Evolutionary conservation across 345 rosid species (phyloP), one percentile per base, ranked within the genome.

Genomic region (Dipteronia dyeriana): DNA sequence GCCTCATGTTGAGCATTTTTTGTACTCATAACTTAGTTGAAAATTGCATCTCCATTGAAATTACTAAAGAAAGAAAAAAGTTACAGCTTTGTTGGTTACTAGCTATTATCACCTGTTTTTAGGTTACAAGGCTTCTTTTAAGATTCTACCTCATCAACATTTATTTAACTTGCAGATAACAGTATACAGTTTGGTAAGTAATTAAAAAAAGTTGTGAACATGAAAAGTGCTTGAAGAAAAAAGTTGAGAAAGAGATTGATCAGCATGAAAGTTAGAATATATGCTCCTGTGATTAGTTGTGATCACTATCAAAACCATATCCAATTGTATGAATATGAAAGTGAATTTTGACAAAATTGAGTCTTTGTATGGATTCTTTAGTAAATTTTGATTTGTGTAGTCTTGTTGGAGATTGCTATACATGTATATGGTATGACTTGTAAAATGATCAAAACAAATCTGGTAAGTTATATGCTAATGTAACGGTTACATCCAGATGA

Each of bases 1-100:
- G 63, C 47, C 47, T 74, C 47, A 70, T 74, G 68, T 29, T 63
- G 14, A 16, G 10, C 9, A 49, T 62, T 62, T 59, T 41, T 45
- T 9, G 41, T 6, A 43, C 61, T 29, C 31, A 61, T 11, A 6
- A 31, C 9, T 29, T 54, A 17, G 43, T 74, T 63, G 29, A 63
- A 10, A 41, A n/a, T 1, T 63, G 45, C 7, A 57, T 9, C 17
- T 10, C 38, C 10, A 54, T 31, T 53, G 29, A 71, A 70, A 70
- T 8, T 34, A 38, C 29, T 9, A 26, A 26, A 69, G 26, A 26
- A 26, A 26, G 26, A 26, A 26, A 26, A 69, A 8, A 49, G 25
- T 3, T 10, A 49, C 0, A 49, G 54, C 14, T 49, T 49, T 9
- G 17, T 23, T 0, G 6, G 74, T 53, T 70, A 12, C 2, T 29